Evolutionary conservation across 2,329 filamentous ascomycete genomes (phyloP), one percentile per base, ranked within the genome.

Genomic region (Exophiala viscosa): DNA sequence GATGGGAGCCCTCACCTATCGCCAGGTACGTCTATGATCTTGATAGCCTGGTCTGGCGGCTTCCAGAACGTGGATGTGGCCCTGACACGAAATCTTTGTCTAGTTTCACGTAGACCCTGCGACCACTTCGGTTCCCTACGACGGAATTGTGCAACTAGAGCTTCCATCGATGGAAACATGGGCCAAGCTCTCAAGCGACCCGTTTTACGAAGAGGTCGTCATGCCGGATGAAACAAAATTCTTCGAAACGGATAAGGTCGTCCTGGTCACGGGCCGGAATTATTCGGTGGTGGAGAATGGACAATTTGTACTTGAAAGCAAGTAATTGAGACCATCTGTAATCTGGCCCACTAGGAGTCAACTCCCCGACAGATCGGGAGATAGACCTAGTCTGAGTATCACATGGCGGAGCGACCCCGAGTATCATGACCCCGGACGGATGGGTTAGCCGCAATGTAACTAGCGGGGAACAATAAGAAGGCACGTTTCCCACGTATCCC

Each of bases 11-110:
- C 13, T 46, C 3, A 46, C 31, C 23, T 46, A 46, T 13, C 44
- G 44, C n/a, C 44, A 46, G 32, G 44, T n/a, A n/a, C n/a, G n/a
- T n/a, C n/a, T 46, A 34, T 48, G n/a, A 48, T 48, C 45, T 18
- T 32, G 17, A n/a, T n/a, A n/a, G n/a, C n/a, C n/a, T n/a, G n/a
- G n/a, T n/a, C n/a, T n/a, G n/a, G n/a, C n/a, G n/a, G n/a, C n/a
- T n/a, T n/a, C n/a, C n/a, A n/a, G n/a, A n/a, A n/a, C n/a, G n/a
- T n/a, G n/a, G n/a, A n/a, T n/a, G n/a, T n/a, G n/a, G n/a, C n/a
- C n/a, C n/a, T n/a, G n/a, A n/a, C n/a, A n/a, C n/a, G n/a, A n/a
- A n/a, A n/a, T n/a, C n/a, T n/a, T n/a, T n/a, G n/a, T n/a, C n/a
- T 40, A 48, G 45, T 48, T 48, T n/a, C 45, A 48, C 45, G 41